Evolutionary conservation across 768 basidiomycete species (phyloP), one percentile per base, ranked within the genome.

Genomic region (Guyanaporus albipodus): DNA sequence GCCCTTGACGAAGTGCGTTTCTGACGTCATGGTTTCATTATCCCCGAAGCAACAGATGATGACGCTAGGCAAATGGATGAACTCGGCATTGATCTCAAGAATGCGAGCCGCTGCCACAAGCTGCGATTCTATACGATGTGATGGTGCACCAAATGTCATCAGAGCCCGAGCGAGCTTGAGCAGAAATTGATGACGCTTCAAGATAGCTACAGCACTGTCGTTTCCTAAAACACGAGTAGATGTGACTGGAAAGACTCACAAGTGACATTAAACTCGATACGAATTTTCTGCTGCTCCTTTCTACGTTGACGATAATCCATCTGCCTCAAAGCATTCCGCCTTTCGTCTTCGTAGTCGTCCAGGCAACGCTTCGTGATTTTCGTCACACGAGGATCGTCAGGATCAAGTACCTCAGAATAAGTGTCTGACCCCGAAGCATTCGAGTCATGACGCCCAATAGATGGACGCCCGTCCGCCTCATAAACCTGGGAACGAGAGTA

Each of bases 111-210:
- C 90, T 9, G 92, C 87, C 26, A 86, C 75, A 31, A 97, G 80
- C 63, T 96, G 93, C 3, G 91, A 85, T 67, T 95, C 92, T 49
- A 97, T 88, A 26, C 94, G 82, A 69, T 97, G 94, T 19, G 90
- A 91, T 0, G 92, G 91, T 15, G 92, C 90, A 5, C 92, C 91
- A 60, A 89, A 94, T 11, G 83, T 83, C 88, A 97, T 93, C 32
- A 96, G 73, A 15, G 89, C 83, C 50, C 84, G 79, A 14, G 91
- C 90, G 22, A 96, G 77, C 61, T 82, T 90, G 62, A 92, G 77
- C 27, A 96, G 68, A 68, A 95, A 97, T 45, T 82, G 80, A 54
- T 94, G 91, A 46, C 94, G 78, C 50, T 85, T 78, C 35, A 86
- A 68, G 63, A 92, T 81, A 12, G 88, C 92, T 83, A 48, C 28